phyloP scores from a whole-genome alignment of 108 stramenopile species.

The Schizochytrium sp. region DNA sequence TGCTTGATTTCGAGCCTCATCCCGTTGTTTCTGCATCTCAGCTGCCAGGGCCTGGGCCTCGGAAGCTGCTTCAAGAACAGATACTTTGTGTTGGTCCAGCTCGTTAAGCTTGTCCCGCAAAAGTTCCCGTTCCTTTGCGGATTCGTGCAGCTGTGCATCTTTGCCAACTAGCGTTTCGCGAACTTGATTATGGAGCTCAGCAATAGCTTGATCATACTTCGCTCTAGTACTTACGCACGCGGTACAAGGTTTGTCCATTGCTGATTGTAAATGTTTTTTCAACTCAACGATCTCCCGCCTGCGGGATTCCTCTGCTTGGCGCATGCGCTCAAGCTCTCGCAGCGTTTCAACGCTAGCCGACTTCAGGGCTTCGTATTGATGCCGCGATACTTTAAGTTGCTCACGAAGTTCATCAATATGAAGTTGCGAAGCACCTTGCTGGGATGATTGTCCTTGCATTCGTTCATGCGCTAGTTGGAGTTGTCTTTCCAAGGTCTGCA shows the following conservation, averaged over 20 bases:
- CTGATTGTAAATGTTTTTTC: background rate
- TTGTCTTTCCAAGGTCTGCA: background rate
- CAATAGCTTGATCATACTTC: background rate
- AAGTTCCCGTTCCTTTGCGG: background rate
- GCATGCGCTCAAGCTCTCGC: slow-evolving; percentile 29
- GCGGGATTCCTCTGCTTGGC: background rate
- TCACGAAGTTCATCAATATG: slow-evolving; percentile 13
- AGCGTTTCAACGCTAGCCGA: slow-evolving; percentile 35
- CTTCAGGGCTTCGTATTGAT: slow-evolving; percentile 49
- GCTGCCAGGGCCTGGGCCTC: background rate
- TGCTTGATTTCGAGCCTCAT: background rate
- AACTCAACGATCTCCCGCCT: background rate
- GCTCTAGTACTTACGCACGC: background rate
- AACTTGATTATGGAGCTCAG: background rate
- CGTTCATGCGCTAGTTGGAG: background rate
- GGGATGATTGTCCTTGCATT: background rate
- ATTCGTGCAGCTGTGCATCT: background rate
- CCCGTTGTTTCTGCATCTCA: slow-evolving; percentile 45
- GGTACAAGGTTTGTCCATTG: background rate
- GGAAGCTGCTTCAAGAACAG: slow-evolving; percentile 10
- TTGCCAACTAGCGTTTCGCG: slow-evolving; percentile 8
- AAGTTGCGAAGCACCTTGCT: background rate
- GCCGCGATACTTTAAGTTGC: slow-evolving; percentile 6
- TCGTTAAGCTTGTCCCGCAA: background rate
- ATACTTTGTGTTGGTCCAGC: background rate